A percentile compares a stretch with the other conserved stretches of the same genome.
Conservation (phyloP, 495 filamentous ascomycete species). For the Aspergillus homomorphus region DNA sequence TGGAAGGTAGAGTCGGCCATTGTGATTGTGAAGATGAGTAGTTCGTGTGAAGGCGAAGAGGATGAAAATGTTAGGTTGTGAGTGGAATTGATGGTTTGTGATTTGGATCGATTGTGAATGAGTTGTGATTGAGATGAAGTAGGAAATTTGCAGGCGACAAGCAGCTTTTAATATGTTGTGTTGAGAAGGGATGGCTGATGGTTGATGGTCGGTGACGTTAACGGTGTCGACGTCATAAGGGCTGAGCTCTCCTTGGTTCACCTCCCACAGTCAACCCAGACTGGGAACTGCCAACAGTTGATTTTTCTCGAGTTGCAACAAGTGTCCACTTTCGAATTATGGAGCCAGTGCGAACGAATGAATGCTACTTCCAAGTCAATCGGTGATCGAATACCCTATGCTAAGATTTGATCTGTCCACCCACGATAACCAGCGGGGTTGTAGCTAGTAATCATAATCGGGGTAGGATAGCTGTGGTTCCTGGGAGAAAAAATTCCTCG, state of each 20-base stretch:
- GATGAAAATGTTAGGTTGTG: not conserved
- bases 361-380: not conserved
- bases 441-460: not conserved
- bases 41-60: not conserved
- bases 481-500: not conserved
- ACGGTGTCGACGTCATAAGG: not conserved
- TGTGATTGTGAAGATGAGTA: not conserved
- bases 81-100: not conserved
- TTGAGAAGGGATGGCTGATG: not conserved
- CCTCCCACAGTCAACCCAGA: not conserved
- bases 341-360: not conserved
- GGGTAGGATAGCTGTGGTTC: not conserved
- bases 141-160: not conserved
- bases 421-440: not conserved
- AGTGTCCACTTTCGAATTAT: not conserved
- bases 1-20: slow-evolving; percentile 52
- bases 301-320: not conserved
- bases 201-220: slow-evolving; percentile 1
- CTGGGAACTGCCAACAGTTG: not conserved
- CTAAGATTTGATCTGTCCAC: not conserved
- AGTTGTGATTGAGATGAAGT: not conserved
- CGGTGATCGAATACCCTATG: not conserved
- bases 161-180: slow-evolving; percentile 4
- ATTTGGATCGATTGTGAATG: not conserved
- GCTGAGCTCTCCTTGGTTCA: slow-evolving; percentile 1